Base-by-base conservation (phyloP, 2,329 filamentous ascomycete genomes). In the Cladophialophora chaetospira region DNA sequence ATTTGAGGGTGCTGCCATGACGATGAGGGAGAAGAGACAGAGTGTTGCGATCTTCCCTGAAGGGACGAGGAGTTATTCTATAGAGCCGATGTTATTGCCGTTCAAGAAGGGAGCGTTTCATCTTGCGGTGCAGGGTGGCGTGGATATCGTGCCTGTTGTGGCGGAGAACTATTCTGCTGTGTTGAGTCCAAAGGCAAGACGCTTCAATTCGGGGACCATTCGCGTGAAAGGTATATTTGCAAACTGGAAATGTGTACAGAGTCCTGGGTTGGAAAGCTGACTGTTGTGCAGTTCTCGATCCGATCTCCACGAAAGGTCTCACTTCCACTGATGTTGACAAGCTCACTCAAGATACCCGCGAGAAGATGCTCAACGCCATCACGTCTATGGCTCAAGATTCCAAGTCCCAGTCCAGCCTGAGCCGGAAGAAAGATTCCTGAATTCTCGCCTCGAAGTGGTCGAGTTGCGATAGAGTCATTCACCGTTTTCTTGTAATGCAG, bases 91-190 rank as follows among this genome's bases (percentile, higher is more conserved):
- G 57, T 76, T 99, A 67, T 79, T 97, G 53, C 89, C 91, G n/a
- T 99, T 97, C 81, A 99, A 99, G 78, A 99, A 99, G 79, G 94
- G 94, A 58, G 94, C 93, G 44, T 99, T 99, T 75, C 93, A 99
- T 73, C 82, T 99, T 29, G 94, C 94, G 43, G 84, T 99, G 17
- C 89, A 97, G 79, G 93, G 93, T 2, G 88, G 91, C 64, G 94
- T 97, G 4, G 92, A 92, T 23, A 89, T 99, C 67, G 87, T 99
- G 3, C 94, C 94, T 0, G 82, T 95, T 31, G 87, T 91, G 44
- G 83, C 85, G 26, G 88, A 88, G 70, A 92, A 91, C 74, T 93
- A 93, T 72, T 86, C 86, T 66, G 83, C 91, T 69, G 70, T 92
- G 29, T 74, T 92, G 62, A 85, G 84, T 66, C 73, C 86, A 65